Base-by-base conservation (phyloP, 1,284 basidiomycete genomes). In the Moesziomyces sp. region DNA sequence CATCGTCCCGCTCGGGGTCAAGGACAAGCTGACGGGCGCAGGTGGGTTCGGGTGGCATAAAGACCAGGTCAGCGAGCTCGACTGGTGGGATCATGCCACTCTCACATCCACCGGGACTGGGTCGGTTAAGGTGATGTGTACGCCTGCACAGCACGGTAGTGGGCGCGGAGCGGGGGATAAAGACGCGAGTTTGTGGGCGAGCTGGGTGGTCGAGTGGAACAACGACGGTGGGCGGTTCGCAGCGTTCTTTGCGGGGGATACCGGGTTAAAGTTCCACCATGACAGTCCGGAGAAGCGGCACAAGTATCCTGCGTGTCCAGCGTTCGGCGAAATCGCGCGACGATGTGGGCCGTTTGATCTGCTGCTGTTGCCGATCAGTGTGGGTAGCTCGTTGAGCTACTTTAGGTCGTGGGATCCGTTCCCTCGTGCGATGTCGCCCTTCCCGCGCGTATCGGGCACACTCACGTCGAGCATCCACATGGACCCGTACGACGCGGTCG, bases 101-200 rank as follows among this genome's bases (percentile, higher is more conserved):
- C 46, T 74, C 23, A 56, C 62, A 7, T 38, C n/a, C 2, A 10
- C 46, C 7, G 49, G 30, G 0, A 23, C 33, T 16, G 63, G 45
- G 0, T 46, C 61, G 42, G 13, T 69, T 10, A 59, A 56, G 23
- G 46, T 82, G 8, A 26, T 65, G 19, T 83, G 82, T 26, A 82
- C 80, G 38, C 82, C 82, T 0, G 80, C 81, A 1, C 82, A 83
- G 55, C 82, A 83, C 46, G 78, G 75, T 1, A 81, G 79, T 1
- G 82, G 82, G 0, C 59, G 82, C 11, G 72, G 61, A 1, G 73
- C 64, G 3, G 50, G 73, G 5, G 82, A 83, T 40, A 67, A 77
- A 13, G 63, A 72, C 23, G 45, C 64, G 5, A 69, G 68, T 19
- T 59, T 83, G 7, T 83, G 82, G 82, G 62, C 76, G 3, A 76